Percentiles rank a stretch among this genome's conserved stretches.
Evolutionary conservation across 2,329 filamentous ascomycete species (phyloP).

Genomic region (Fusarium cicatricum): DNA sequence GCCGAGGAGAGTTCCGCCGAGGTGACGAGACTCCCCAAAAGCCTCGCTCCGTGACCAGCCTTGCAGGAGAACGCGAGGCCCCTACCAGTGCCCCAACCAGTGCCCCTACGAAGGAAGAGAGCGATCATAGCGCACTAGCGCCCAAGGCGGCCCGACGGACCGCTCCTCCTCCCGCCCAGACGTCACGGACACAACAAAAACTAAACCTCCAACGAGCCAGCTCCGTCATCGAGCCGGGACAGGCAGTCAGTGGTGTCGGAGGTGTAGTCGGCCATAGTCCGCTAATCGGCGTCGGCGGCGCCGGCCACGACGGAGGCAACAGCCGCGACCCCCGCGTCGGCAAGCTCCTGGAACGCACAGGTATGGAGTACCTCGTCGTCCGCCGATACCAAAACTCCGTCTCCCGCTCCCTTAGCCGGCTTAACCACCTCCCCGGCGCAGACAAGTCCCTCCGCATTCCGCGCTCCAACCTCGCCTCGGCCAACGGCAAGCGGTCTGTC

Average conservation of each 20-base stretch:
- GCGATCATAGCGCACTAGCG: constrained; percentile 56
- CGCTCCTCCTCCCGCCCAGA: constrained; percentile 57
- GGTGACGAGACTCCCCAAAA: constrained; percentile 48
- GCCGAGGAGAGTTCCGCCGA: constrained; percentile 43
- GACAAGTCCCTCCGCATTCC: constrained; percentile 61
- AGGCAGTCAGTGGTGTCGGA: constrained; percentile 48
- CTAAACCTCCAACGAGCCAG: constrained; percentile 77
- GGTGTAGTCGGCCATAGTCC: constrained; percentile 55
- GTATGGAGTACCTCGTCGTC: constrained; percentile 78
- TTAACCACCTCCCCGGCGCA: constrained; percentile 57
- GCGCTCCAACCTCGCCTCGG: constrained; percentile 49
- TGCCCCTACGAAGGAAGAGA: constrained; percentile 42
- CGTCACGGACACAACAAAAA: constrained; percentile 78
- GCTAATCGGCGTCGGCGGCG: constrained; percentile 61
- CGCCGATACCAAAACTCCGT: constrained; percentile 76
- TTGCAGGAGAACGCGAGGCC: constrained; percentile 40
- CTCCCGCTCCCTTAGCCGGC: constrained; percentile 64
- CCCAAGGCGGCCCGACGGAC: constrained; percentile 53
- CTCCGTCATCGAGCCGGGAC: constrained; percentile 73
- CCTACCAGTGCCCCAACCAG: constrained; percentile 32
- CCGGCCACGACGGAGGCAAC: constrained; percentile 60
- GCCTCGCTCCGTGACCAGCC: constrained; percentile 53
- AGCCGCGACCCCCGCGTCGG: constrained; percentile 69
- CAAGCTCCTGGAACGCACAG: constrained; percentile 73
- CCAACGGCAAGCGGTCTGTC: constrained; percentile 48